Evolutionary conservation across 129 eudicot genomes (phyloP).

Genomic region (Sambucus nigra): DNA sequence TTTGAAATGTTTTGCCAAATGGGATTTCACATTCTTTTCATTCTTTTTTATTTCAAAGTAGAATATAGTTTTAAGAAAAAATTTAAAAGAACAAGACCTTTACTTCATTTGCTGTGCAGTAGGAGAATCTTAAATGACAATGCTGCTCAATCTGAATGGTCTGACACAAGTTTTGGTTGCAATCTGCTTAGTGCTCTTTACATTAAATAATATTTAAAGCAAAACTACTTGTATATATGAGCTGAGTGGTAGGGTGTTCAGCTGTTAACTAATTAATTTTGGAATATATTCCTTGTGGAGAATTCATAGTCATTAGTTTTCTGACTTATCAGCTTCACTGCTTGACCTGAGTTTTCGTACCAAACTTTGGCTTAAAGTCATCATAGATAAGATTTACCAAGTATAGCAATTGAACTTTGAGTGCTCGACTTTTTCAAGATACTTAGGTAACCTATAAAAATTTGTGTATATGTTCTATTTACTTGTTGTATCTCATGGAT

Average conservation of each 20-base stretch:
- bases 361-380: background rate
- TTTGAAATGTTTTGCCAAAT: background rate
- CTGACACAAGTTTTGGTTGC: no score
- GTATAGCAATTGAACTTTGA: background rate
- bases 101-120: no score
- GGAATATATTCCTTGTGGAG: no score
- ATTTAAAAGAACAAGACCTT: no score
- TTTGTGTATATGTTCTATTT: background rate
- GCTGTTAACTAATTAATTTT: no score
- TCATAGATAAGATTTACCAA: background rate
- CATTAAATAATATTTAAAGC: no score
- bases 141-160: no score
- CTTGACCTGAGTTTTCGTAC: background rate
- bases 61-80: background rate
- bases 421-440: background rate
- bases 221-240: no score
- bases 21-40: background rate
- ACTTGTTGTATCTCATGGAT: background rate
- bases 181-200: no score
- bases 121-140: no score
- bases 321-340: background rate
- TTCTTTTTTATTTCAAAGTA: no score
- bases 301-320: constrained; percentile 2
- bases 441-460: background rate
- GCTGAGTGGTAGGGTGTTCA: no score